Evolutionary conservation across 805 yeast genomes (phyloP), one percentile per base, ranked within the genome.

Genomic region (Wickerhamiella cacticola): DNA sequence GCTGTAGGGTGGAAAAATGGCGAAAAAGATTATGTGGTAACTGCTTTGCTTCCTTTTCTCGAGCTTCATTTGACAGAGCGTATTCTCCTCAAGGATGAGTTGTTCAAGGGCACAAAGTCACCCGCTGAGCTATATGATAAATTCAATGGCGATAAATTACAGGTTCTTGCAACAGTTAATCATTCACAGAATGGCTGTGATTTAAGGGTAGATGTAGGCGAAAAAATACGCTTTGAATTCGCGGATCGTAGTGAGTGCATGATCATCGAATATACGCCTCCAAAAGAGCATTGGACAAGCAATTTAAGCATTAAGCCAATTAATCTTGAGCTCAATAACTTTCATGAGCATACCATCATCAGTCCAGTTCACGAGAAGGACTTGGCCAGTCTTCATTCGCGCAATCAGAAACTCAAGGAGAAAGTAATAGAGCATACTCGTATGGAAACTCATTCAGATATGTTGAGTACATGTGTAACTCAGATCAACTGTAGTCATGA

Each of bases 301-400:
- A 85, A 82, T 60, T 81, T 76, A 53, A 79, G 96, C 0, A 60
- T 79, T 3, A 66, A 71, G n/a, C 94, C 95, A 0, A 82, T 86
- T 3, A 65, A 76, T 3, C 69, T 87, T 8, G 80, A 79, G 13
- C 59, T 72, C 12, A 64, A 67, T 7, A 29, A 36, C 18, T 26
- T 39, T 13, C 16, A 43, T 19, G 21, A 36, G 6, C n/a, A 19
- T 7, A 42, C 49, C n/a, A 35, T 45, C 33, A 36, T 48, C 15
- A 34, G 42, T n/a, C 39, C 40, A 9, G 51, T 49, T 16, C 35
- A 51, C 35, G 26, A 54, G 45, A 46, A 48, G 40, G 41, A 46
- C 34, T 41, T 54, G 45, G 41, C 46, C 36, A 22, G 34, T 6
- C 36, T 22, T 21, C 28, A 28, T 19, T 19, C 22, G 10, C 43